Conservation (phyloP, 352 stramenopile genomes). For the Hyaloperonospora brassicae region DNA sequence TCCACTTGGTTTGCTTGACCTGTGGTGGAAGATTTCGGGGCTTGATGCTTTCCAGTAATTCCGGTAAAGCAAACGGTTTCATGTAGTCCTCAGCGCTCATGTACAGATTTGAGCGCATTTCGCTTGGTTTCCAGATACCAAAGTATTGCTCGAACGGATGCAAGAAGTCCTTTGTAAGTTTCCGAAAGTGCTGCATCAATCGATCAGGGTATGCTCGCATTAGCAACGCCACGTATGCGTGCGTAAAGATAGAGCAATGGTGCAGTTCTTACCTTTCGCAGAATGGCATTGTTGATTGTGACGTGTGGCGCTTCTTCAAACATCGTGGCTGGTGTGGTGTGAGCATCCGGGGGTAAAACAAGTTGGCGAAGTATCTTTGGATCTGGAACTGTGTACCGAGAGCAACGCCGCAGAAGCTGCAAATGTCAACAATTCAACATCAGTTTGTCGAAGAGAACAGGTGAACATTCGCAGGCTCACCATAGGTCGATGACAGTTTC, state of each 20-base stretch:
- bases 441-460: slow-evolving; percentile 6
- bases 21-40: slow-evolving; percentile 43
- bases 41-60: slow-evolving; percentile 53
- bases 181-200: slow-evolving; percentile 62
- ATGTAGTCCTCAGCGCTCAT: slow-evolving; percentile 59
- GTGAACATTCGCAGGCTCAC: slow-evolving; percentile 15
- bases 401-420: slow-evolving; percentile 54
- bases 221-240: not conserved
- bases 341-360: slow-evolving; percentile 39
- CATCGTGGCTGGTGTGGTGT: slow-evolving; percentile 39
- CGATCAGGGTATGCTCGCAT: slow-evolving; percentile 3
- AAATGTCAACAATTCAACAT: not conserved
- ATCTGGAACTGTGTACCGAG: slow-evolving; percentile 50
- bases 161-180: slow-evolving; percentile 80
- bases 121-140: slow-evolving; percentile 64
- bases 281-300: slow-evolving; percentile 80
- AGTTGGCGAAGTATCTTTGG: slow-evolving; percentile 56
- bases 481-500: slow-evolving; percentile 32
- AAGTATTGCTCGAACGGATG: slow-evolving; percentile 85
- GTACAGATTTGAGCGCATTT: slow-evolving; percentile 56
- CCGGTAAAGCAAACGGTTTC: slow-evolving; percentile 56
- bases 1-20: slow-evolving; percentile 64
- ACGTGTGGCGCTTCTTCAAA: slow-evolving; percentile 58
- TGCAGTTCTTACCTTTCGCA: slow-evolving; percentile 45
- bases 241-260: not conserved